Base-by-base conservation (phyloP, 2,329 filamentous ascomycete species). In the Colletotrichum melonis region DNA sequence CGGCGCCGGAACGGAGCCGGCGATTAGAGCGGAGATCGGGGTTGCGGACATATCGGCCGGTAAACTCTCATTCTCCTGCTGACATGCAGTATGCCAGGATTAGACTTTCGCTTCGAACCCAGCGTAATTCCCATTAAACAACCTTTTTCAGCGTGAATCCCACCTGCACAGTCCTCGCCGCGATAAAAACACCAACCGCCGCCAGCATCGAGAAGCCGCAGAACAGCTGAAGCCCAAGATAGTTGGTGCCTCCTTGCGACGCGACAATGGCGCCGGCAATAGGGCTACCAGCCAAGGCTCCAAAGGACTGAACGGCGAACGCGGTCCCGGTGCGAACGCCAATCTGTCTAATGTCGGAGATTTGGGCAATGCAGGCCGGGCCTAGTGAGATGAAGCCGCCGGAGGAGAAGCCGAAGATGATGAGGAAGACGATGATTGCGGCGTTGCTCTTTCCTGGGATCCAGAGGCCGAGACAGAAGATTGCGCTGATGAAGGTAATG, bases 331-430 rank as follows among this genome's bases (percentile, higher is more conserved):
- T 91, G 6, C 93, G 86, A 1, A 92, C 88, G 16, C 93, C 94
- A 42, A 95, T 91, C 79, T 94, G 87, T 24, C 89, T 85, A 49
- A 94, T 88, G 58, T 93, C 91, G 1, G 89, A 91, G 74, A 95
- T 92, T 77, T 95, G 92, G 1, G 92, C 92, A 26, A 95, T 84
- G 16, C 93, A 83, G 0, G 92, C 88, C 0, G 93, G 91, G 0
- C 86, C 85, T 22, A 94, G 83, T 0, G 89, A 89, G 46, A 93
- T 88, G 76, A 91, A 93, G 2, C 89, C 89, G 14, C 93, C 93
- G 0, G 90, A 92, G 16, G 87, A 87, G 79, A 94, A 93, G 22
- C 92, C 93, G 76, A 93, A 95, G 7, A 94, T 81, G n/a, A 88
- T 85, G 14, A 88, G 87, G 79, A 93, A 94, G 46, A 90, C 85